A percentile compares a stretch with the other conserved stretches of the same genome.
These are phyloP conservation scores for Neurospora sublineolata DNA, from an alignment of 495 filamentous ascomycete genomes.

Conservation along the genomic window DNA sequence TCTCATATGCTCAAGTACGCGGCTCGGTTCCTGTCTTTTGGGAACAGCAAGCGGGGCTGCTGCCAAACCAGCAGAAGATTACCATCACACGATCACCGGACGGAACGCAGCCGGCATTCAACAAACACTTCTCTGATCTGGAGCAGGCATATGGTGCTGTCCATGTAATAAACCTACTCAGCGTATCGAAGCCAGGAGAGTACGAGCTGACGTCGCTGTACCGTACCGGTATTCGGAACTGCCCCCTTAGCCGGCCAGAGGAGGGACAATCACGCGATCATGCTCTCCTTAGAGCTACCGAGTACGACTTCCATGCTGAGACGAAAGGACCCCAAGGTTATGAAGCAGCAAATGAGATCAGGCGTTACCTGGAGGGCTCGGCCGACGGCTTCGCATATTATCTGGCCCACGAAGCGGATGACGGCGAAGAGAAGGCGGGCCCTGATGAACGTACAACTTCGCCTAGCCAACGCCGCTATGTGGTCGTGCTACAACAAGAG, in stretches of 20 bases:
- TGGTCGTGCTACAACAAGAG: constrained; percentile 77
- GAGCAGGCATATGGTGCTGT: constrained; percentile 77
- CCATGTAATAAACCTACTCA: constrained; percentile 85
- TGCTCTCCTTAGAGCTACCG: constrained; percentile 62
- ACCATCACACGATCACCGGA: constrained; percentile 78
- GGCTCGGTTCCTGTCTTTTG: constrained; percentile 94
- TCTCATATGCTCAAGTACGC: constrained; percentile 87
- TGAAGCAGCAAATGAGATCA: constrained; percentile 72
- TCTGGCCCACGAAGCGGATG: constrained; percentile 59
- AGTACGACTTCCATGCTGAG: constrained; percentile 93
- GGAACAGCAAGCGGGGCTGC: constrained; percentile 80
- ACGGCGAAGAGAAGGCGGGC: constrained; percentile 19
- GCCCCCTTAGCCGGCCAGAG: constrained; percentile 45
- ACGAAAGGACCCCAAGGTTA: constrained; percentile 80
- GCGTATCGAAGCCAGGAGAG: constrained; percentile 74
- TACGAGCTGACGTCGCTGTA: constrained; percentile 68
- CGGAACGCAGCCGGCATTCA: constrained; percentile 88
- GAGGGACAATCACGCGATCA: constrained; percentile 43
- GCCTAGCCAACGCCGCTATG: constrained; percentile 36
- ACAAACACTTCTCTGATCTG: constrained; percentile 80
- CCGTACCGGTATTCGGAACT: constrained; percentile 61
- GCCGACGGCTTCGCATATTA: constrained; percentile 85
- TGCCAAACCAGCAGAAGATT: constrained; percentile 93
- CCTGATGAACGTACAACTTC: background rate
- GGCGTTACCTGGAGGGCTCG: constrained; percentile 57